Conservation (phyloP, 345 rosid species). For the Hibiscus trionum region DNA sequence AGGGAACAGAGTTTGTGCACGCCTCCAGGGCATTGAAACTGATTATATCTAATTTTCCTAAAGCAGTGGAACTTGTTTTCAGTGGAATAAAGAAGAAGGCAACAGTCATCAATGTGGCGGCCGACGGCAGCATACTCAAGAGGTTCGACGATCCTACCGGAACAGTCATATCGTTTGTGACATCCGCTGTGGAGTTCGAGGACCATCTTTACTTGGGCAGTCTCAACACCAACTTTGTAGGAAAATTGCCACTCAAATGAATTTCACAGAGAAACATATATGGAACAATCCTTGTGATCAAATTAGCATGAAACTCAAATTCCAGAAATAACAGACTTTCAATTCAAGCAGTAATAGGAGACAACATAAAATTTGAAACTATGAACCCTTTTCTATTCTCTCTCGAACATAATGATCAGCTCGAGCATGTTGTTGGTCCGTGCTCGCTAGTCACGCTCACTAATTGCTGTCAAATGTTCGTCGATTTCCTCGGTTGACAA, state of each 20-base stretch:
- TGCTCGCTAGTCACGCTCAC: constrained; percentile 55
- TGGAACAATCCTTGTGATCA: not conserved
- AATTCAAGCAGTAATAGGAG: not conserved
- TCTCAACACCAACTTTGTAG: constrained; percentile 1
- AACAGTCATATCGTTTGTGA: constrained; percentile 31
- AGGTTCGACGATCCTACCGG: constrained; percentile 39
- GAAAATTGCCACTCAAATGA: not conserved
- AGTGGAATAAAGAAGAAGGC: constrained; percentile 12
- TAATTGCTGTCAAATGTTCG: constrained; percentile 78
- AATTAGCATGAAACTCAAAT: not conserved
- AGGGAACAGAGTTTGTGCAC: constrained; percentile 34
- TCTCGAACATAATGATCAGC: not conserved
- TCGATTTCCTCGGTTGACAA: constrained; percentile 67
- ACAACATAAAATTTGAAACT: not conserved
- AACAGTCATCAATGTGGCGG: constrained; percentile 33
- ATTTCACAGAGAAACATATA: not conserved
- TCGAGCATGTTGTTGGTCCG: not conserved
- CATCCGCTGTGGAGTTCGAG: constrained; percentile 44
- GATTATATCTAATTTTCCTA: constrained; percentile 27
- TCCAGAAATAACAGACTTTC: not conserved
- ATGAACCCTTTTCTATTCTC: not conserved
- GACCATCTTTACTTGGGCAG: constrained; percentile 47
- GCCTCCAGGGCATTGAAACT: constrained; percentile 29
- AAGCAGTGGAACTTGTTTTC: not conserved
- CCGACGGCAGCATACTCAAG: constrained; percentile 30